Conservation (phyloP, 441 rosid species). For the Theobroma grandiflorum region DNA sequence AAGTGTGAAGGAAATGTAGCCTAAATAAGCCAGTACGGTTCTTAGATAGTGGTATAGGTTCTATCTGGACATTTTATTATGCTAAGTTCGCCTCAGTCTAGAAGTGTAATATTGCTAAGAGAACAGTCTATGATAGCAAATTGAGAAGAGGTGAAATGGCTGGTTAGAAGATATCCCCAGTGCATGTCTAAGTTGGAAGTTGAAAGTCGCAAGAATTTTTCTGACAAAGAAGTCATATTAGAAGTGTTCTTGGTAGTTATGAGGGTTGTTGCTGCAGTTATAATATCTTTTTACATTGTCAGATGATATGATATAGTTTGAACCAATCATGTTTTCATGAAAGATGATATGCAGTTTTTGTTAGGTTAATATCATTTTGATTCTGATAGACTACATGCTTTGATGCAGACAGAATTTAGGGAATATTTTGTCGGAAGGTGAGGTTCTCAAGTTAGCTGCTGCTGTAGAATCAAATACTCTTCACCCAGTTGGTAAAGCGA, state of each 20-base stretch:
- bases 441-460: constrained; percentile 86
- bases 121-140: neutral
- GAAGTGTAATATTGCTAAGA: neutral
- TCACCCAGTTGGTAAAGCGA: constrained; percentile 98
- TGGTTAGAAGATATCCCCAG: neutral
- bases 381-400: constrained; percentile 31
- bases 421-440: constrained; percentile 62
- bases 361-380: constrained; percentile 18
- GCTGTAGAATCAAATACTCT: constrained; percentile 90
- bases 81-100: neutral
- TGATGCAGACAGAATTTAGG: constrained; percentile 56
- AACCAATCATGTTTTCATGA: neutral
- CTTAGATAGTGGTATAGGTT: neutral
- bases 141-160: neutral
- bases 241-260: neutral
- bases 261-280: neutral
- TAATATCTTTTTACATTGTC: neutral
- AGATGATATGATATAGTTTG: neutral
- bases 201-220: neutral
- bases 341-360: neutral
- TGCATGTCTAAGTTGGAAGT: constrained; percentile 1
- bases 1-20: neutral
- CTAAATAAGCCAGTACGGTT: neutral
- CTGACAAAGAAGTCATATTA: neutral
- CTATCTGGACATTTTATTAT: neutral